These are phyloP conservation scores for Cladosporium sp. DNA, from an alignment of 2,329 filamentous ascomycete species.

Conservation along the genomic window DNA sequence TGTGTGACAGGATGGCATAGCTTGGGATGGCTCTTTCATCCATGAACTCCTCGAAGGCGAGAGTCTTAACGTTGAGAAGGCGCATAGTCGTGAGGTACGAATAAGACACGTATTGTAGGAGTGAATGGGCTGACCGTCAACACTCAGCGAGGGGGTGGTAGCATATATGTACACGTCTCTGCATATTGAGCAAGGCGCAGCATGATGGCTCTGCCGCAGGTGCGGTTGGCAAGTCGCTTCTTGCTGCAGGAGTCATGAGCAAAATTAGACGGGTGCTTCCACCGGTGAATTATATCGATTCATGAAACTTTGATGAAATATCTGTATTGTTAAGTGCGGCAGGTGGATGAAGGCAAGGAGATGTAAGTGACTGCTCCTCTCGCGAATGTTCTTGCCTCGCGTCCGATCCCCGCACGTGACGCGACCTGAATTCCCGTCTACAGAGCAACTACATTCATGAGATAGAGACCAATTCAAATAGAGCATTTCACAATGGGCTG, in stretches of 20 bases:
- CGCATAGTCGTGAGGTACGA: constrained; percentile 21
- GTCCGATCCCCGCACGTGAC: constrained; percentile 1
- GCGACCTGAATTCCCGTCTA: neutral
- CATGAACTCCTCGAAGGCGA: constrained; percentile 25
- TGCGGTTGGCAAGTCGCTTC: neutral
- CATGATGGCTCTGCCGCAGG: neutral
- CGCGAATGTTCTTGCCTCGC: neutral
- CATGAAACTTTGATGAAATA: neutral
- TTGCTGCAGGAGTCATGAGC: neutral
- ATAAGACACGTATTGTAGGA: neutral
- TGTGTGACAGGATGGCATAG: constrained; percentile 33
- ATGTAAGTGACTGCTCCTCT: neutral
- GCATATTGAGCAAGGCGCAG: neutral
- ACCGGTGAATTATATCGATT: neutral
- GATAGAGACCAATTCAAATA: neutral
- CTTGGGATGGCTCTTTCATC: constrained; percentile 25
- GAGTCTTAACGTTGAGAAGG: constrained; percentile 22
- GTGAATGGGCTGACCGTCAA: neutral
- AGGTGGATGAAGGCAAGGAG: neutral
- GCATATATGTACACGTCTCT: neutral
- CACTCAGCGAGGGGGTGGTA: neutral
- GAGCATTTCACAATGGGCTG: constrained; percentile 26
- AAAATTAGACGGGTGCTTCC: neutral
- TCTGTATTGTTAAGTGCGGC: neutral
- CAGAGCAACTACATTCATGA: neutral